Evolutionary conservation across 2,329 filamentous ascomycete genomes (phyloP).

Genomic region (Lomentospora prolificans): DNA sequence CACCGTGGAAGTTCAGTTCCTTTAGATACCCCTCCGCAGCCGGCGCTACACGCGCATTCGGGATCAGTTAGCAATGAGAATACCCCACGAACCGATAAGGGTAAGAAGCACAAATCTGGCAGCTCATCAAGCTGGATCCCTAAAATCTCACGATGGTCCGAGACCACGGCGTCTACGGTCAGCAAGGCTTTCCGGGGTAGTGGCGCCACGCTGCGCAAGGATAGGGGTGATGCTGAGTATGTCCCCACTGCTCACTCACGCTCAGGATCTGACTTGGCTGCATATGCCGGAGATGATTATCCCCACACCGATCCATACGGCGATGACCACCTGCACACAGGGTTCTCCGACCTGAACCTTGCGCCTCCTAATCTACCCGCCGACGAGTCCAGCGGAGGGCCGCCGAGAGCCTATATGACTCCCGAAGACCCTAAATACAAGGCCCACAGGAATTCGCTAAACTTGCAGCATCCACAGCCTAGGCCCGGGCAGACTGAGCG

Average conservation of each 20-base stretch:
- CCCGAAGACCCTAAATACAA: slow-evolving; percentile 68
- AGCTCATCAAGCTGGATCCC: slow-evolving; percentile 72
- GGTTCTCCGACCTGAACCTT: slow-evolving; percentile 45
- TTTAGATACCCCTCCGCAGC: slow-evolving; percentile 49
- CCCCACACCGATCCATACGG: slow-evolving; percentile 44
- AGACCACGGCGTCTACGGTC: slow-evolving; percentile 84
- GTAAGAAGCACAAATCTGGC: slow-evolving; percentile 81
- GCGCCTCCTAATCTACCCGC: slow-evolving; percentile 17
- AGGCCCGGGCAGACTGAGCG: slow-evolving; percentile 63
- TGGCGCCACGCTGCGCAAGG: slow-evolving; percentile 31
- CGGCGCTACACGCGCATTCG: slow-evolving; percentile 26
- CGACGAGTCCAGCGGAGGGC: slow-evolving; percentile 16
- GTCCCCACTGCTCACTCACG: slow-evolving; percentile 45
- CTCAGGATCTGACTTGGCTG: slow-evolving; percentile 64
- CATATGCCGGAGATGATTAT: slow-evolving; percentile 52
- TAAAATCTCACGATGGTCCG: slow-evolving; percentile 95
- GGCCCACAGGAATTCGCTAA: slow-evolving; percentile 70
- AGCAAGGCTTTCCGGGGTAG: slow-evolving; percentile 67
- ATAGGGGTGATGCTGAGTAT: slow-evolving; percentile 51
- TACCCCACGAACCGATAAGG: slow-evolving; percentile 63
- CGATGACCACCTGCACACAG: slow-evolving; percentile 50
- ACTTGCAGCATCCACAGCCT: slow-evolving; percentile 71
- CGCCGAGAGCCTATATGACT: slow-evolving; percentile 43
- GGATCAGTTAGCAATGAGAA: slow-evolving; percentile 60
- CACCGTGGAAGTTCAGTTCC: slow-evolving; percentile 40